Evolutionary conservation across 371 early-diverging fungal species (phyloP).

Genomic region (Mucor racemosus): DNA sequence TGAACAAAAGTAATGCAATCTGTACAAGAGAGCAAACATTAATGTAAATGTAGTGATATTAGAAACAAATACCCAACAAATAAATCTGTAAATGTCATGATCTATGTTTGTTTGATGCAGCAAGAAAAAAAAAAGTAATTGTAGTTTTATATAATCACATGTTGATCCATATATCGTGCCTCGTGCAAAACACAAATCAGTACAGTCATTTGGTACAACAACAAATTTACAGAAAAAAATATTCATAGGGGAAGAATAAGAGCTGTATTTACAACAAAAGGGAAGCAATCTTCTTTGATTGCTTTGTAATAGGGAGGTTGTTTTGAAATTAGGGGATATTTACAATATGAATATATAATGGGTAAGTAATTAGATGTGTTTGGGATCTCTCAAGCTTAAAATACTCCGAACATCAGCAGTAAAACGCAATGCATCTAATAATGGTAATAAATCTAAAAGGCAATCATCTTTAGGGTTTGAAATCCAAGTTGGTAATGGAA

Average conservation of each 20-base stretch:
- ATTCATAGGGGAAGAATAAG: no score
- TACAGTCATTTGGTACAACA: not conserved
- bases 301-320: not conserved
- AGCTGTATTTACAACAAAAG: not conserved
- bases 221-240: not conserved
- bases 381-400: conserved; percentile 27
- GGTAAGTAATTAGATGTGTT: not conserved
- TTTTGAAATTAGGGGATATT: not conserved
- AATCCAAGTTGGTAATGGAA: conserved; percentile 84
- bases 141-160: not conserved
- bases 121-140: not conserved
- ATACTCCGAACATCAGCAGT: conserved; percentile 81
- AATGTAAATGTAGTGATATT: not conserved
- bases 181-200: not conserved
- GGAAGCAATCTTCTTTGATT: not conserved
- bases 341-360: not conserved
- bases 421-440: conserved; percentile 84
- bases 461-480: conserved; percentile 79
- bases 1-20: not conserved
- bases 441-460: conserved; percentile 82
- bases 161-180: not conserved
- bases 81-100: not conserved
- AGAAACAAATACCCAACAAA: not conserved
- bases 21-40: not conserved
- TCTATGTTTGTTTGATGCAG: not conserved